These are phyloP conservation scores for Reutealis trisperma DNA, from an alignment of 345 rosid species.

Conservation along the genomic window DNA sequence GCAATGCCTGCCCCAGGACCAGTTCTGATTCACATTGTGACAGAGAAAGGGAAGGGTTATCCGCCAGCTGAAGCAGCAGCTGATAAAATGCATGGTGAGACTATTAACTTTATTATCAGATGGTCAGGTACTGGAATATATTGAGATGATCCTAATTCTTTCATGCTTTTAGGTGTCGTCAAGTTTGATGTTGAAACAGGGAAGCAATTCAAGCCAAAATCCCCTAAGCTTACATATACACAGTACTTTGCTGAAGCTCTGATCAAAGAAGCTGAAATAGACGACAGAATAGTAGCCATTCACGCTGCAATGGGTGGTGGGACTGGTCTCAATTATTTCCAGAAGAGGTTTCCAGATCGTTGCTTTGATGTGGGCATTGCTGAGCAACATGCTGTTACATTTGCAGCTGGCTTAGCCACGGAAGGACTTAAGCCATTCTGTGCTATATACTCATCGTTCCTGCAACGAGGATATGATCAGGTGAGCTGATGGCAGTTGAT, in stretches of 20 bases:
- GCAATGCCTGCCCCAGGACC: slow-evolving; percentile 77
- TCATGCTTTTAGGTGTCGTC: slow-evolving; percentile 56
- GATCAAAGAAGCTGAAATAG: slow-evolving; percentile 64
- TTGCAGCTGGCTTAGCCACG: slow-evolving; percentile 76
- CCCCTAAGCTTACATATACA: slow-evolving; percentile 60
- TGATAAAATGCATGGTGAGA: slow-evolving; percentile 79
- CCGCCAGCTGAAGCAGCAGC: slow-evolving; percentile 75
- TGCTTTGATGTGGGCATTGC: slow-evolving; percentile 81
- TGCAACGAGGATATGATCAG: slow-evolving; percentile 81
- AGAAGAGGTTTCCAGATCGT: slow-evolving; percentile 65
- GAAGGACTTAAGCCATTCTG: slow-evolving; percentile 82
- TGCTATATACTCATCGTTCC: slow-evolving; percentile 74
- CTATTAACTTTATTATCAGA: not conserved
- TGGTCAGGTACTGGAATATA: not conserved
- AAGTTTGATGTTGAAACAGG: slow-evolving; percentile 64
- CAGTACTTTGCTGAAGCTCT: slow-evolving; percentile 67
- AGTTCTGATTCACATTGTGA: slow-evolving; percentile 64
- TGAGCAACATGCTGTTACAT: slow-evolving; percentile 79
- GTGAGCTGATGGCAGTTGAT: slow-evolving; percentile 32
- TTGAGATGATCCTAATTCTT: slow-evolving; percentile 18
- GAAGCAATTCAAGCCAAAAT: slow-evolving; percentile 52
- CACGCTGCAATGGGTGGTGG: slow-evolving; percentile 93
- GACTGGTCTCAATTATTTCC: slow-evolving; percentile 73
- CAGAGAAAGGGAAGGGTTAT: slow-evolving; percentile 80
- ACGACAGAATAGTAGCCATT: slow-evolving; percentile 60